Conservation (phyloP, 2,329 filamentous ascomycete species). For the Rachicladosporium sp. region DNA sequence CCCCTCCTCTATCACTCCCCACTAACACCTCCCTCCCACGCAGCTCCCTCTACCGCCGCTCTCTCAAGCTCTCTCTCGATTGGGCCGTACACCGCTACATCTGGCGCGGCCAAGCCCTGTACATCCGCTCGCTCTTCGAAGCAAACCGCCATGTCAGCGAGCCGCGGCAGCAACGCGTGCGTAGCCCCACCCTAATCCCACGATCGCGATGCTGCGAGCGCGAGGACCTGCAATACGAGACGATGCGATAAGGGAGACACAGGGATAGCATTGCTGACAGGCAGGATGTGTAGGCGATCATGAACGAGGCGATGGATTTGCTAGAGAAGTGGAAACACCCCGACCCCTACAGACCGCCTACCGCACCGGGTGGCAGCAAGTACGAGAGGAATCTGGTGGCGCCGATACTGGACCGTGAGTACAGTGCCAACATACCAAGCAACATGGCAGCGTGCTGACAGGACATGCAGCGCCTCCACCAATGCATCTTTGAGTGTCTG, state of each 20-base stretch:
- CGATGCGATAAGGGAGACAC: too few relatives aligned
- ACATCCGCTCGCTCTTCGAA: constrained; percentile 91
- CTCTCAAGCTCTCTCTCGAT: constrained; percentile 83
- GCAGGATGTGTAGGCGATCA: constrained; percentile 30
- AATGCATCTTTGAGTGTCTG: too few relatives aligned
- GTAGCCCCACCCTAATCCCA: too few relatives aligned
- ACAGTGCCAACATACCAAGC: constrained; percentile 25
- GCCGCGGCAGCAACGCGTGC: constrained; percentile 73
- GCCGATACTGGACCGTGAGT: constrained; percentile 68
- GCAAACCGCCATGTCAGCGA: constrained; percentile 78
- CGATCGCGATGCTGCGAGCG: too few relatives aligned
- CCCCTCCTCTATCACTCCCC: too few relatives aligned
- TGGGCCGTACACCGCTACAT: constrained; percentile 88
- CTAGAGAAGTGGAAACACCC: constrained; percentile 95
- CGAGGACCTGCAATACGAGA: too few relatives aligned
- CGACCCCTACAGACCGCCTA: constrained; percentile 80
- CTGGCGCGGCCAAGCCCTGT: constrained; percentile 92
- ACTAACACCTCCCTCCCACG: constrained; percentile 10
- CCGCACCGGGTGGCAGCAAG: constrained; percentile 91
- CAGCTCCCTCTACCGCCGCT: constrained; percentile 74
- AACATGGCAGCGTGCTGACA: too few relatives aligned
- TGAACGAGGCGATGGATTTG: constrained; percentile 78
- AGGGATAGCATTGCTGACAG: too few relatives aligned
- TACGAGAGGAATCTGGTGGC: constrained; percentile 85
- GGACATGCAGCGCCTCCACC: too few relatives aligned